Base-by-base conservation (phyloP, 805 yeast species). In the Yarrowia sp. region DNA sequence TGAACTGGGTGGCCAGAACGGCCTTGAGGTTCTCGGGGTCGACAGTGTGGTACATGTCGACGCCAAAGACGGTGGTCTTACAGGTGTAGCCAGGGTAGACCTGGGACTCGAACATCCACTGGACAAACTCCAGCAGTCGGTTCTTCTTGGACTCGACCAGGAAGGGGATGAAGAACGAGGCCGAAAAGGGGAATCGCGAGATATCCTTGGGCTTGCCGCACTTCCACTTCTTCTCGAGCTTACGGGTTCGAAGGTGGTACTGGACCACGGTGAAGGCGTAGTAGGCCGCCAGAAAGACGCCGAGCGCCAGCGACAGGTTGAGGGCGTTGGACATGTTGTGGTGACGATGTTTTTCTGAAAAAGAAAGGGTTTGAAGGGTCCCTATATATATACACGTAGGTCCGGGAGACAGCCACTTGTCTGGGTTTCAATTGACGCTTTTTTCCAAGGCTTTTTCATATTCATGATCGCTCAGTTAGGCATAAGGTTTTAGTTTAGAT, bases 11-110 rank as follows among this genome's bases (percentile, higher is more conserved):
- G 20, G 79, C 74, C 34, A 77, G 71, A 12, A 77, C 67, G 4
- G 79, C 69, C 70, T 76, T 74, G 69, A 77, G 67, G 67, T 77
- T 77, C 50, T 74, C 78, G 9, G 79, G 77, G 46, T 77, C 79
- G 34, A 58, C 69, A 39, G 77, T 74, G 52, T 77, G 66, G 66
- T 61, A 61, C 66, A 61, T 61, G 55, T 61, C 66, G 19, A 61
- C 66, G 14, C 66, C 66, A 4, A 61, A 46, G 20, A 61, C 55
- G 36, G 66, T 61, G 55, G 55, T 47, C 46, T 61, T 61, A 13
- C 66, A 61, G 46, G 66, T 61, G 55, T 61, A 61, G 4, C 38
- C 44, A n/a, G 66, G 66, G 66, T 6, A 61, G 46, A 61, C 55
- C 43, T 46, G 43, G 38, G 43, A 20, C 53, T 61, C 44, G 19